Evolutionary conservation across 2,329 filamentous ascomycete species (phyloP).

Genomic region (Emmonsiellopsis sp.): DNA sequence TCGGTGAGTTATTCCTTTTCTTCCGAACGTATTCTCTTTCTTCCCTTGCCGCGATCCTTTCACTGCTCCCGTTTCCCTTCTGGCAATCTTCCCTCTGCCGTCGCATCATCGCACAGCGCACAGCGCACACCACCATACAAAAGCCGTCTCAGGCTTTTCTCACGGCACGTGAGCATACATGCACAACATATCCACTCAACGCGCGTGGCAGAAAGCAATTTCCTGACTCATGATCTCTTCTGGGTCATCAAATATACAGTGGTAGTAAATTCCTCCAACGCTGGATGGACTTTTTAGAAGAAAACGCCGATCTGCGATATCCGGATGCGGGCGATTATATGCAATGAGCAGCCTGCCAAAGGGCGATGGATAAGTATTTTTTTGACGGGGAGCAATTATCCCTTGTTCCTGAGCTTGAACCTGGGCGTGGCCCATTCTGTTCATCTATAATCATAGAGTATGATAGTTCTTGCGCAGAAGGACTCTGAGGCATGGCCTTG

Average conservation of each 20-base stretch:
- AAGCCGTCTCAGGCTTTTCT: not conserved
- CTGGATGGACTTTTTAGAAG: constrained; percentile 89
- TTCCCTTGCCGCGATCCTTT: not conserved
- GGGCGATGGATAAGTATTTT: too few relatives aligned
- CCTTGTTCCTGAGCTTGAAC: too few relatives aligned
- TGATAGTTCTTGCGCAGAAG: too few relatives aligned
- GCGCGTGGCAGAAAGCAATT: not conserved
- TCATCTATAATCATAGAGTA: too few relatives aligned
- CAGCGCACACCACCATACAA: not conserved
- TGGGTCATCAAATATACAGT: constrained; percentile 37
- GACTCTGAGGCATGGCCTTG: too few relatives aligned
- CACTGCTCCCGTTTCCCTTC: not conserved
- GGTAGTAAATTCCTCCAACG: constrained; percentile 75
- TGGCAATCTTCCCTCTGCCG: not conserved
- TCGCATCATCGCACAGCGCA: too few relatives aligned
- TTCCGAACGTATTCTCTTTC: too few relatives aligned
- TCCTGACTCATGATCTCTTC: constrained; percentile 3
- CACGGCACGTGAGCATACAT: not conserved
- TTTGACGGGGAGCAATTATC: too few relatives aligned
- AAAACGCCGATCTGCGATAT: constrained; percentile 82
- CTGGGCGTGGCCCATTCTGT: too few relatives aligned
- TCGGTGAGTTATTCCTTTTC: constrained; percentile 51
- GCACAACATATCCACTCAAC: not conserved
- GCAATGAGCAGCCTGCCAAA: not conserved
- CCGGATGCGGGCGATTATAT: constrained; percentile 50